Evolutionary conservation across 2,329 filamentous ascomycete genomes (phyloP).

Genomic region (Cladosporium halotolerans): DNA sequence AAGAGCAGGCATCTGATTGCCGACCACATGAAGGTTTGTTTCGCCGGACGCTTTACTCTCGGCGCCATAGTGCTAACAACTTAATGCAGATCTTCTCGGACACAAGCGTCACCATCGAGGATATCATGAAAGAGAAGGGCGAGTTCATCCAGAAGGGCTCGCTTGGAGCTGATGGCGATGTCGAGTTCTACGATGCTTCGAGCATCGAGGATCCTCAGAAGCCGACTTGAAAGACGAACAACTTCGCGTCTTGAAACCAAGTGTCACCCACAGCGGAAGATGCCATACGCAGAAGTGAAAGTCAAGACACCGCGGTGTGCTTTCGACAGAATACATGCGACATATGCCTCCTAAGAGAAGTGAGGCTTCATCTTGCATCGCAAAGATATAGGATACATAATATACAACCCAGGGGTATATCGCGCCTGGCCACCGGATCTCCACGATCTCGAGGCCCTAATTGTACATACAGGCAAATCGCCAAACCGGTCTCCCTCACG

Average conservation of each 20-base stretch:
- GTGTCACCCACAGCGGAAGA: too few relatives aligned
- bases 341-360: too few relatives aligned
- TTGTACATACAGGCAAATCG: not conserved
- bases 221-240: too few relatives aligned
- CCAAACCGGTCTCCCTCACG: not conserved
- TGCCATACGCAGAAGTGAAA: too few relatives aligned
- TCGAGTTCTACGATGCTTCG: constrained; percentile 76
- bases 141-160: constrained; percentile 65
- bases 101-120: constrained; percentile 63
- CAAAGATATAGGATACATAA: not conserved
- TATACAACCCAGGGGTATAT: not conserved
- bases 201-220: too few relatives aligned
- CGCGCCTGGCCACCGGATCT: not conserved
- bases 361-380: not conserved
- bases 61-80: not conserved
- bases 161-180: constrained; percentile 69
- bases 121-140: constrained; percentile 70
- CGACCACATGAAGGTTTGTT: constrained; percentile 66
- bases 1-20: constrained; percentile 84
- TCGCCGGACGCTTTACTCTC: not conserved
- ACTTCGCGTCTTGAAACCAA: too few relatives aligned
- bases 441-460: not conserved
- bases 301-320: too few relatives aligned
- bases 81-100: constrained; percentile 63
- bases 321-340: too few relatives aligned